Percentiles rank a stretch among this genome's conserved stretches.
Conservation (phyloP, 192 early-diverging fungal genomes). For the Mortierella alpina region DNA sequence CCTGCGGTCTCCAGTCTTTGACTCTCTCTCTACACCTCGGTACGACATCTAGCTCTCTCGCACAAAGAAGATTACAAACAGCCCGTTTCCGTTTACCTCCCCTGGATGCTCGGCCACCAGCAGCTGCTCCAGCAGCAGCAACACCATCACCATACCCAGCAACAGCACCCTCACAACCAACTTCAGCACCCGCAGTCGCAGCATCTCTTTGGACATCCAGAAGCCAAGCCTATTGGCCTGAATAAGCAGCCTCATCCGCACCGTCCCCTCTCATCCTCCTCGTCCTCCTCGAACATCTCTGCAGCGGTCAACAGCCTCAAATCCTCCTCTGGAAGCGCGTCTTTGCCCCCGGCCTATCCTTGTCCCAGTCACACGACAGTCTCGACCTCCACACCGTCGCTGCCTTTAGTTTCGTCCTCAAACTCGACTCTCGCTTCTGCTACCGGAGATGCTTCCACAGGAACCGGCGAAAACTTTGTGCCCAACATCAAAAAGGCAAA, state of each 20-base stretch:
- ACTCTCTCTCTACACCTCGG: background rate
- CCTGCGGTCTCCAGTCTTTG: background rate
- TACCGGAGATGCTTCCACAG: slow-evolving; percentile 24
- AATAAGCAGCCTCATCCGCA: slow-evolving; percentile 17
- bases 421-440: slow-evolving; percentile 17
- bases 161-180: slow-evolving; percentile 16
- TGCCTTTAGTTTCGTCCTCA: slow-evolving; percentile 28
- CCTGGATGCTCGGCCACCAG: slow-evolving; percentile 52
- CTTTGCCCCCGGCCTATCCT: slow-evolving; percentile 46
- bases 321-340: slow-evolving; percentile 11
- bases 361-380: slow-evolving; percentile 29
- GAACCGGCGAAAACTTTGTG: slow-evolving; percentile 43
- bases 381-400: slow-evolving; percentile 20
- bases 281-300: slow-evolving; percentile 13
- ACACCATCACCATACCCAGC: slow-evolving; percentile 21
- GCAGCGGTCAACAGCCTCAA: slow-evolving; percentile 21
- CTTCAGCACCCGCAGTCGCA: slow-evolving; percentile 20
- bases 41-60: background rate
- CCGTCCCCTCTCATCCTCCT: slow-evolving; percentile 16
- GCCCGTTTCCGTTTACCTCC: background rate
- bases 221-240: slow-evolving; percentile 3
- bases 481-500: slow-evolving; percentile 65
- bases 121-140: slow-evolving; percentile 53
- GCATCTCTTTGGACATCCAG: slow-evolving; percentile 17
- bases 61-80: background rate